These are phyloP conservation scores for Lactarius pseudohatsudake DNA, from an alignment of 768 basidiomycete species.

Conservation along the genomic window DNA sequence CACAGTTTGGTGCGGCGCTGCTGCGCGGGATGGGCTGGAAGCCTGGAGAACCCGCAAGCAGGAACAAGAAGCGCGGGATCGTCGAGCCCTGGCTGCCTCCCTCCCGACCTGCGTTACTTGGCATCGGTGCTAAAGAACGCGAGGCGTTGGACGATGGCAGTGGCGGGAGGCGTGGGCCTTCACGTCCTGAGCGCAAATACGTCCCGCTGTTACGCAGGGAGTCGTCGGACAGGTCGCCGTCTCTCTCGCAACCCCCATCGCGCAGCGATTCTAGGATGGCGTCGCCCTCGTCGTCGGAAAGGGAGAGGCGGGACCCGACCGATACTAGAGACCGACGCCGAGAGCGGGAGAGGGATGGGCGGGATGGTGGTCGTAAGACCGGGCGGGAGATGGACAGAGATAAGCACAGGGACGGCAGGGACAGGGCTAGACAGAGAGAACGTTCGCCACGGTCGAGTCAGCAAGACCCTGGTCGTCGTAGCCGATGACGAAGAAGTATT, in stretches of 20 bases:
- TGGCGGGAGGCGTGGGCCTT: slow-evolving; percentile 44
- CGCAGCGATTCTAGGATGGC: slow-evolving; percentile 21
- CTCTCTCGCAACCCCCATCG: slow-evolving; percentile 16
- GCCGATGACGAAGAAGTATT: neutral
- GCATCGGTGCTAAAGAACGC: slow-evolving; percentile 91
- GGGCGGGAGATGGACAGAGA: slow-evolving; percentile 32
- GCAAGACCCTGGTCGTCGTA: slow-evolving; percentile 14
- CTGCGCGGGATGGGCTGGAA: slow-evolving; percentile 98
- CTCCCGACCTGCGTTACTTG: slow-evolving; percentile 81
- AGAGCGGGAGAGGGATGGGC: slow-evolving; percentile 17
- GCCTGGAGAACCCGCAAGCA: slow-evolving; percentile 66
- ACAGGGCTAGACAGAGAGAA: slow-evolving; percentile 3
- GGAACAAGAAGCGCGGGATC: slow-evolving; percentile 52
- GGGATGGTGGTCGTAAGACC: neutral
- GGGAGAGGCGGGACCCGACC: slow-evolving; percentile 5
- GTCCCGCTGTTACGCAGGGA: slow-evolving; percentile 80
- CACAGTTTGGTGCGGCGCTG: slow-evolving; percentile 74
- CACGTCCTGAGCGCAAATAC: slow-evolving; percentile 76
- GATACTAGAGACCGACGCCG: neutral
- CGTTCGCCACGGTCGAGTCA: slow-evolving; percentile 18
- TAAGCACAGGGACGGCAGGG: slow-evolving; percentile 13
- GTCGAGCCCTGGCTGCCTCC: slow-evolving; percentile 80
- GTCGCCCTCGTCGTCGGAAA: slow-evolving; percentile 33
- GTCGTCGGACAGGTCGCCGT: slow-evolving; percentile 37
- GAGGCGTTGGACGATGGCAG: slow-evolving; percentile 71